These are phyloP conservation scores for Solanum hybrid DNA, from an alignment of 305 asterid species.

Conservation along the genomic window DNA sequence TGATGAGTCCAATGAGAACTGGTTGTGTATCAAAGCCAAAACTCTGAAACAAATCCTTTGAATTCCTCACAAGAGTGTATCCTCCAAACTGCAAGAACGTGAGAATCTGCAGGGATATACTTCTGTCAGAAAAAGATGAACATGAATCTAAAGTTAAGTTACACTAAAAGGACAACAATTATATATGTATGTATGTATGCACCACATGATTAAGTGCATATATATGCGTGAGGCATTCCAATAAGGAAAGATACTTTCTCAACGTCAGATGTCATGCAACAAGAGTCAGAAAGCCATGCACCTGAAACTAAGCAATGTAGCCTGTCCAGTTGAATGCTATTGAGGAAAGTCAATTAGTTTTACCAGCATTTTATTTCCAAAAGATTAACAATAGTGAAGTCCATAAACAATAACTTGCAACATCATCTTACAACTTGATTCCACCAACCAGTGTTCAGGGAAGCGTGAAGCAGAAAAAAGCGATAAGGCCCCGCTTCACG, in stretches of 20 bases:
- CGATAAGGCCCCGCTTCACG: no score
- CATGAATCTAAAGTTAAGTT: not conserved
- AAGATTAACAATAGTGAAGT: not conserved
- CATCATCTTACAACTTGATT: not conserved
- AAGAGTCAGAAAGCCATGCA: not conserved
- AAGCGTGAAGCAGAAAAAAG: no score
- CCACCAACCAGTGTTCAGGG: no score
- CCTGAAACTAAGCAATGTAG: not conserved
- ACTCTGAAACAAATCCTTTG: constrained; percentile 86
- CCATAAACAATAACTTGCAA: not conserved
- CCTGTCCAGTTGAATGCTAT: not conserved
- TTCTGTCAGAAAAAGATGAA: not conserved
- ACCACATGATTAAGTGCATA: not conserved
- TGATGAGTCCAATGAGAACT: constrained; percentile 86
- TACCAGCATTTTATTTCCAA: not conserved
- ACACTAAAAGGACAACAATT: not conserved
- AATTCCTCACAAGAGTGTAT: constrained; percentile 88
- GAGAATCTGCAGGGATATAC: constrained; percentile 51
- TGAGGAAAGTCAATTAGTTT: not conserved
- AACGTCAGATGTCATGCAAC: not conserved
- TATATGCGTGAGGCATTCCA: not conserved
- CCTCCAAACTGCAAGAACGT: constrained; percentile 96
- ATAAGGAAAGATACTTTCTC: not conserved
- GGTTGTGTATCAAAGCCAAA: constrained; percentile 99
- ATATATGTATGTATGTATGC: not conserved